Evolutionary conservation across 345 rosid genomes (phyloP), one percentile per base, ranked within the genome.

Genomic region (Ceriops tagal): DNA sequence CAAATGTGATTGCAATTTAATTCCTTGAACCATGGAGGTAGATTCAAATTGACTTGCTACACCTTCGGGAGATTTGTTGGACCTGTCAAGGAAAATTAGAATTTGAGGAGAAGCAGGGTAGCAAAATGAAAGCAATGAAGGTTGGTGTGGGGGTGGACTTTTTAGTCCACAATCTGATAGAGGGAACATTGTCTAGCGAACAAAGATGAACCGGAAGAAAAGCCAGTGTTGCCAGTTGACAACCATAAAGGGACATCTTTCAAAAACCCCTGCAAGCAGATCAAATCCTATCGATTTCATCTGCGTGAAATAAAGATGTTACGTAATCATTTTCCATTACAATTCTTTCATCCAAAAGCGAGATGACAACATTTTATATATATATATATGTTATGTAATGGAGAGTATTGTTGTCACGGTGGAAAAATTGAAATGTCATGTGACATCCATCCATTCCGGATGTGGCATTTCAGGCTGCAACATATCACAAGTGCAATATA

Each of bases 121-220:
- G 5, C 21, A 3, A 55, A 15, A 53, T 32, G 47, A 31, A 30
- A 49, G 26, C 37, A 47, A 57, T 43, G 21, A 15, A 39, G 47
- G 59, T 52, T 24, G 62, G 65, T 53, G 52, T 21, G 46, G 24
- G 43, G 66, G 60, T 56, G 85, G 80, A 72, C 87, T 83, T 70
- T 65, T 26, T 5, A 39, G 11, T 66, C 75, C 88, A 84, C 81
- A 65, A 71, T 15, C 21, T 16, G 31, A 65, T 34, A 19, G 30
- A 35, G 30, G 67, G 66, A 57, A 64, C 58, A 71, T 32, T n/a
- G 6, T 34, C 37, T 26, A 39, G 21, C 30, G 27, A 6, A 37
- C 5, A 66, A 35, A 49, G 53, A 27, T 27, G 46, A 70, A 34
- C 51, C 51, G 5, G 15, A 19, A 37, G 8, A 22, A 63, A 62